A percentile compares a stretch with the other conserved stretches of the same genome.
Evolutionary conservation across 73 alveolate species (phyloP).

Genomic region (Durusdinium trenchii): DNA sequence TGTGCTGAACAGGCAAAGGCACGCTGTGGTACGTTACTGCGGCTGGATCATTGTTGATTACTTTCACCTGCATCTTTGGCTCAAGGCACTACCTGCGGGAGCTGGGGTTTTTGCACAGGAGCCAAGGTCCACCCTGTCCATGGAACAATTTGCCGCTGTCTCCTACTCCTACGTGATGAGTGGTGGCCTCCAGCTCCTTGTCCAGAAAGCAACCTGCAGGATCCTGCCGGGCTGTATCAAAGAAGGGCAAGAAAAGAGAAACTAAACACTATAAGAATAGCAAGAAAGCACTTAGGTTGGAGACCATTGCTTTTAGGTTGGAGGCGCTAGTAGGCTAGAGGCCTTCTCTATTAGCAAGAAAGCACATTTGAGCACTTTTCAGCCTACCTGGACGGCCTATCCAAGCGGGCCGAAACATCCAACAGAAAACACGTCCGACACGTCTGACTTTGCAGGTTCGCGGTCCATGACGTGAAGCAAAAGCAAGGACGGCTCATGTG

Average conservation of each 20-base stretch:
- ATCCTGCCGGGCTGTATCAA: too few relatives aligned
- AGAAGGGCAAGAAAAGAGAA: too few relatives aligned
- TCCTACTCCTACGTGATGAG: slow-evolving; percentile 11
- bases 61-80: background rate
- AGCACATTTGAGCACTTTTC: background rate
- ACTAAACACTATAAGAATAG: too few relatives aligned
- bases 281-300: too few relatives aligned
- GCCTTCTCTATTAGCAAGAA: background rate
- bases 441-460: background rate
- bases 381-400: background rate
- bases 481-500: background rate
- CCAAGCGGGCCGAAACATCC: background rate
- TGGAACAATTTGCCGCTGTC: slow-evolving; percentile 36
- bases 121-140: background rate
- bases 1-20: too few relatives aligned
- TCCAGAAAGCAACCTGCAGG: too few relatives aligned
- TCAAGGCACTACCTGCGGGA: slow-evolving; percentile 45
- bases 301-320: too few relatives aligned
- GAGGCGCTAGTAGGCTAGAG: too few relatives aligned
- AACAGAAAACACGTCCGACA: background rate
- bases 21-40: too few relatives aligned
- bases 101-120: slow-evolving; percentile 3
- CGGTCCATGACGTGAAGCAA: background rate
- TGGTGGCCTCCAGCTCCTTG: slow-evolving; percentile 31
- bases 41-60: too few relatives aligned